phyloP scores from a whole-genome alignment of 345 rosid species.

The Orychophragmus violaceus region DNA sequence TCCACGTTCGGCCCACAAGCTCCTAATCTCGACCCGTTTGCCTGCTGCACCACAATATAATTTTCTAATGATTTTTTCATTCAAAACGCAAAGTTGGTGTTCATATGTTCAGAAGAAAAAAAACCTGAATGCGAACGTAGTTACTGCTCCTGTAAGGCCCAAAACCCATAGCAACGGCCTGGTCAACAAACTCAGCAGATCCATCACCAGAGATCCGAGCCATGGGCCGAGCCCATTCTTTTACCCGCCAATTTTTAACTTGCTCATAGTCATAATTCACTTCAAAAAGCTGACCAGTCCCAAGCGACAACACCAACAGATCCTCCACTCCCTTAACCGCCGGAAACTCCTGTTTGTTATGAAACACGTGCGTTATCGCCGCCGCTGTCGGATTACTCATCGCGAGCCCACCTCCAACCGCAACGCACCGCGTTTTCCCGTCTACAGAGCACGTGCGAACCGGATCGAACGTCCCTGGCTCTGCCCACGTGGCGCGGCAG shows the following conservation, averaged over 20 bases:
- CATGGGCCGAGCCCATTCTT: constrained; percentile 91
- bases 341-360: constrained; percentile 95
- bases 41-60: too few relatives aligned
- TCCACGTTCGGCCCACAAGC: constrained; percentile 58
- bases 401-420: constrained; percentile 79
- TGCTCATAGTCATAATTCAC: constrained; percentile 60
- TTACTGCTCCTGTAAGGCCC: constrained; percentile 69
- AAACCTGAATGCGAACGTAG: constrained; percentile 93
- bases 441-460: constrained; percentile 80
- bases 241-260: constrained; percentile 69
- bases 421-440: constrained; percentile 66
- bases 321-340: constrained; percentile 93
- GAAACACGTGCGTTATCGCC: constrained; percentile 93
- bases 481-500: constrained; percentile 90
- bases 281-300: constrained; percentile 74
- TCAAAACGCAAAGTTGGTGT: too few relatives aligned
- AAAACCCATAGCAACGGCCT: constrained; percentile 91
- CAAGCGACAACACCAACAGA: constrained; percentile 68
- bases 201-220: constrained; percentile 73
- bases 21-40: constrained; percentile 69
- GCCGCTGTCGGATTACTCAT: constrained; percentile 92
- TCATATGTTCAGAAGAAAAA: too few relatives aligned
- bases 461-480: constrained; percentile 75
- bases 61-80: too few relatives aligned
- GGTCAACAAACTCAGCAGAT: constrained; percentile 88